Evolutionary conservation across 2,329 filamentous ascomycete species (phyloP).

Genomic region (Talaromyces pinophilus): DNA sequence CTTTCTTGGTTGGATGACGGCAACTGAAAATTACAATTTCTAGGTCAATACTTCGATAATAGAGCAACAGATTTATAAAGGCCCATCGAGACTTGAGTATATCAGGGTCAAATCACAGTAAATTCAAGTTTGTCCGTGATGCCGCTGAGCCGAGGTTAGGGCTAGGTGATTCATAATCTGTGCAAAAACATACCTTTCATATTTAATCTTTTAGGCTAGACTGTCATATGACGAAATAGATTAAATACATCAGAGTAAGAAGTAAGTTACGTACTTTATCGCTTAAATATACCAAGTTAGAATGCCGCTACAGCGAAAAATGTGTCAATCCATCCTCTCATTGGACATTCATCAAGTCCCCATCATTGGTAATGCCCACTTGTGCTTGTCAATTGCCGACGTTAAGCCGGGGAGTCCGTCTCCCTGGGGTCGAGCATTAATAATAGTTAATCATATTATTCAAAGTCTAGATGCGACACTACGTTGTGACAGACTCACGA

Average conservation of each 20-base stretch:
- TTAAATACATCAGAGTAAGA: background rate
- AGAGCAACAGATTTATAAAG: conserved; percentile 85
- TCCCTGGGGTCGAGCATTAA: background rate
- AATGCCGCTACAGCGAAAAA: background rate
- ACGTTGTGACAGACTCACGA: too few species aligned
- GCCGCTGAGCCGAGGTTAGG: background rate
- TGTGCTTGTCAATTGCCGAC: background rate
- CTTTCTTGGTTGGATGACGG: background rate
- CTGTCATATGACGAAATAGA: too few species aligned
- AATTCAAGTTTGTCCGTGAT: too few species aligned
- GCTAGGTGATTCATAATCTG: background rate
- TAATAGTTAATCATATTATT: too few species aligned
- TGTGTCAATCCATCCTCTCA: background rate
- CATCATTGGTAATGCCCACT: background rate
- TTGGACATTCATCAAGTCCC: background rate
- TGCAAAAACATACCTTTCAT: too few species aligned
- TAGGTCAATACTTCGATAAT: conserved; percentile 79
- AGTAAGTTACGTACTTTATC: background rate
- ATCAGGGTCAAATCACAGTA: background rate
- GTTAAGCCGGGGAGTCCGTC: background rate
- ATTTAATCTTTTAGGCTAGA: too few species aligned
- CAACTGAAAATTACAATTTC: background rate
- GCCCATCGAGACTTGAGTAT: conserved; percentile 61
- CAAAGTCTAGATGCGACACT: too few species aligned
- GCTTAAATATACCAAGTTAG: background rate